Percentiles rank a stretch among this genome's conserved stretches.
Evolutionary conservation across 2,329 filamentous ascomycete genomes (phyloP).

Genomic region (Scedosporium apiospermum): DNA sequence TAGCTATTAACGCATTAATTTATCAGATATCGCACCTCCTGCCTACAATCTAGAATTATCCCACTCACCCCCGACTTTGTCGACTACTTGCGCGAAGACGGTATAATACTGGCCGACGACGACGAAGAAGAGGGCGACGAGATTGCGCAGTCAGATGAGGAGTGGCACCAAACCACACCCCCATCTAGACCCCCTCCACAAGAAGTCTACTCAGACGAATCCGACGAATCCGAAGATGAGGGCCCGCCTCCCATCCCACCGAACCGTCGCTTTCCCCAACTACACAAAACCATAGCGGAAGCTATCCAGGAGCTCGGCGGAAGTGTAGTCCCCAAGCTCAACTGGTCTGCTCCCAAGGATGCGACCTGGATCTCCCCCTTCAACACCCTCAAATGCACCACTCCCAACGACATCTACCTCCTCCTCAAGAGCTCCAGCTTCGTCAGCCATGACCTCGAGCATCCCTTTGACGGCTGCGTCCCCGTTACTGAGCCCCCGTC

Average conservation of each 20-base stretch:
- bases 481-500: conserved; percentile 29
- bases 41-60: conserved; percentile 79
- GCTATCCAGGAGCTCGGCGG: conserved; percentile 77
- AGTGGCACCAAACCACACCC: conserved; percentile 24
- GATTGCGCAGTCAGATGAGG: conserved; percentile 49
- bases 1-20: background rate
- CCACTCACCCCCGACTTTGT: conserved; percentile 68
- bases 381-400: conserved; percentile 86
- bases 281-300: conserved; percentile 67
- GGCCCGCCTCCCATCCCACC: conserved; percentile 32
- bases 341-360: conserved; percentile 96
- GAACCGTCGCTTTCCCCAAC: conserved; percentile 54
- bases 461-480: conserved; percentile 75
- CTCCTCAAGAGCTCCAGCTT: conserved; percentile 93
- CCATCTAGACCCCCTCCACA: conserved; percentile 15
- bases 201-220: conserved; percentile 27
- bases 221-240: conserved; percentile 33
- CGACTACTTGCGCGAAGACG: conserved; percentile 81
- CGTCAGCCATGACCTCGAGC: conserved; percentile 84
- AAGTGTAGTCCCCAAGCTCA: conserved; percentile 82
- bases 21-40: conserved; percentile 56
- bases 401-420: conserved; percentile 85
- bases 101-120: conserved; percentile 77
- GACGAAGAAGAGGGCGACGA: conserved; percentile 35
- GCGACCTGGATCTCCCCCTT: conserved; percentile 80